phyloP scores from a whole-genome alignment of 1,284 basidiomycete genomes.

The Tausonia pullulans region DNA sequence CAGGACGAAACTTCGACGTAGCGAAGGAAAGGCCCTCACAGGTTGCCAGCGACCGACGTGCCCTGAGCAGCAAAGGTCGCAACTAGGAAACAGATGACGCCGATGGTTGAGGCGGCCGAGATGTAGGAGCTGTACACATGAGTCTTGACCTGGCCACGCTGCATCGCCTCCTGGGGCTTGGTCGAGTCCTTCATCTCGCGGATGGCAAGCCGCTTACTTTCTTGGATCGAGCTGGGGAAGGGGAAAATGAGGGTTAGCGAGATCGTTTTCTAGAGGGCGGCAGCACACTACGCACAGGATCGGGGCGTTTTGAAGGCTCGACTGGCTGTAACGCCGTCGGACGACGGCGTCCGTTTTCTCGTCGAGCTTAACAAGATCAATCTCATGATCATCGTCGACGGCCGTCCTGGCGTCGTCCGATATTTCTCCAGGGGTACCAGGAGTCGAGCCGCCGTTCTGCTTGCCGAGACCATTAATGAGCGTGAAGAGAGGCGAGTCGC shows the following conservation, averaged over 20 bases:
- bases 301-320: too few relatives aligned
- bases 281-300: too few relatives aligned
- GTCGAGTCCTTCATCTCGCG: constrained; percentile 34
- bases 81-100: constrained; percentile 57
- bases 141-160: constrained; percentile 69
- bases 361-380: constrained; percentile 24
- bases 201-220: constrained; percentile 33
- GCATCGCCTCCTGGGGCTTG: constrained; percentile 59
- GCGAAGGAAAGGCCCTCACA: constrained; percentile 13
- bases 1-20: constrained; percentile 5
- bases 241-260: too few relatives aligned
- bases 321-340: too few relatives aligned
- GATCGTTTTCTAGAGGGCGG: too few relatives aligned
- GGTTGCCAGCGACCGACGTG: constrained; percentile 27
- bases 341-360: constrained; percentile 22
- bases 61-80: constrained; percentile 42
- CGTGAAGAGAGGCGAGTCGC: constrained; percentile 21
- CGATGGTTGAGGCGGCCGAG: constrained; percentile 60
- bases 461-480: constrained; percentile 16
- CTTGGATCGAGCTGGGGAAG: constrained; percentile 25
- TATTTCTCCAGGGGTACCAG: constrained; percentile 5
- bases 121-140: constrained; percentile 70
- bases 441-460: constrained; percentile 6
- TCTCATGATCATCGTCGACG: constrained; percentile 19
- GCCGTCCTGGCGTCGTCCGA: constrained; percentile 27